Base-by-base conservation (phyloP, 2,329 filamentous ascomycete species). In the Metarhizium sp. region DNA sequence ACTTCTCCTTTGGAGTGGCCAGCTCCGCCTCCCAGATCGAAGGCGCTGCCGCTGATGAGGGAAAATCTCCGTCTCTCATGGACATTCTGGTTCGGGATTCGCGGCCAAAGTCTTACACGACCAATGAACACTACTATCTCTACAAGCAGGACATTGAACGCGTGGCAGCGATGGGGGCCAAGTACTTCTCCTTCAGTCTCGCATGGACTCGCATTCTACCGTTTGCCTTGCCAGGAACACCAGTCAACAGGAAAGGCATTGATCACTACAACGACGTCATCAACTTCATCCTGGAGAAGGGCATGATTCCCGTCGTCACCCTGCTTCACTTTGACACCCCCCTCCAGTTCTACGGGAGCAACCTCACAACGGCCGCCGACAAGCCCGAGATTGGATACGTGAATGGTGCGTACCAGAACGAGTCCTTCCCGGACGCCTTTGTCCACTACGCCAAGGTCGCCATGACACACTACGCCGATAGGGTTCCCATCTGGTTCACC, bases 61-160 rank as follows among this genome's bases (percentile, higher is more conserved):
- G 75, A 7, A 69, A 73, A 51, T 65, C 71, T 0, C 75, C 75
- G 0, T 68, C 69, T 3, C 62, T 75, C n/a, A 66, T 73, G 64
- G 75, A 78, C 51, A 68, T 75, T 59, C 67, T 72, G 4, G 59
- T 66, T 2, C 56, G 51, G 4, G 60, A 64, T 34, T 59, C 60
- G 5, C 51, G 62, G 2, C 53, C 58, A 4, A 69, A 71, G 47
- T 57, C 64, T 32, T 69, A 72, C 54, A 66, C 71, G 40, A 73
- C 74, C 2, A 78, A 75, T 46, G 76, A 78, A 64, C 73, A 79
- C 55, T 81, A 80, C 61, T 81, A 78, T 57, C 64, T 78, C 7
- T 81, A 80, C 60, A 80, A 80, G 63, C 78, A 80, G 64, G 76
- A 81, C 46, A 79, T 81, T 47, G 77, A 75, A 56, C 71, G 78